Base-by-base conservation (phyloP, 2,329 filamentous ascomycete species). In the Calonectria hongkongensis region DNA sequence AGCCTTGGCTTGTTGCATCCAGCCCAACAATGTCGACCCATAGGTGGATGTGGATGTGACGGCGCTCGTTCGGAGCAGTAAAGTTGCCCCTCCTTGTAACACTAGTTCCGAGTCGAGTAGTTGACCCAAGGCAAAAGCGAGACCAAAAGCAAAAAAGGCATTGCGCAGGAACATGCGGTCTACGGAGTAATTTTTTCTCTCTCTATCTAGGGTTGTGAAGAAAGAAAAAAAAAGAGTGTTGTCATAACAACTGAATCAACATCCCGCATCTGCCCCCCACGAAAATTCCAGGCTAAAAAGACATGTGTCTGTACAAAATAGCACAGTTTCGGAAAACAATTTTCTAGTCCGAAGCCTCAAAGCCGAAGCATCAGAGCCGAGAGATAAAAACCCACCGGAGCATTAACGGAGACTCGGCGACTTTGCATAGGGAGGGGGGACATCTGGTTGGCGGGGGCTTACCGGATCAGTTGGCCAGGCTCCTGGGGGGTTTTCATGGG, bases 391-490 rank as follows among this genome's bases (percentile, higher is more conserved):
- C 15, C 33, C 33, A 27, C 54, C 45, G 54, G 54, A 68, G 54
- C 54, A 47, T 30, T 28, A 21, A 67, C 64, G 63, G 69, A 66
- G 63, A 67, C 63, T 67, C 69, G 63, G 64, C 51, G 47, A 67
- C 58, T 63, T 47, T 63, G 58, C 58, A 47, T 45, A 63, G 58
- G 39, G 39, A 21, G n/a, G 30, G 33, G 45, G 45, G 54, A 47
- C 27, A 30, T 25, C 33, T 50, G 28, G 62, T 70, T 62, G 47
- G 67, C 63, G 60, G 48, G 56, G 51, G 16, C 60, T 65, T 71
- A 58, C 75, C 77, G 72, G 70, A 70, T 73, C 76, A 79, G 76
- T 78, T 71, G 74, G 75, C 74, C 77, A 71, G 58, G 39, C 56
- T 43, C 43, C 43, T 39, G 45, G 39, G 28, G 41, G n/a, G 39